phyloP scores from a whole-genome alignment of 176 grass and related monocot species.

The Poa annua region DNA sequence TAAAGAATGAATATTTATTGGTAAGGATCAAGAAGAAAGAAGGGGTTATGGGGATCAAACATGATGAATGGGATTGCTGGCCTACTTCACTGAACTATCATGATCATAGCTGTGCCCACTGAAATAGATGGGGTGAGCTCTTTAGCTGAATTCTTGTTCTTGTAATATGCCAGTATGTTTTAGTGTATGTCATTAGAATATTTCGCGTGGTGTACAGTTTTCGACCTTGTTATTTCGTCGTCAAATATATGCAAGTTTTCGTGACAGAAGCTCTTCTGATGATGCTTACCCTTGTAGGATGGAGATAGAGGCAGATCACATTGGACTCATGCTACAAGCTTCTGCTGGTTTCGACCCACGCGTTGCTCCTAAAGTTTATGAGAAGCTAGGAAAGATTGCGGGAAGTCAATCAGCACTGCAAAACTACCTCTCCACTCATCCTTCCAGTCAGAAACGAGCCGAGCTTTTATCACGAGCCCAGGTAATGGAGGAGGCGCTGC shows the following conservation, averaged over 20 bases:
- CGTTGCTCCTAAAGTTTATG: constrained; percentile 73
- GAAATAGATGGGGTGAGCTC: not conserved
- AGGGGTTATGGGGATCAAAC: too few species aligned
- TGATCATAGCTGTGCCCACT: too few species aligned
- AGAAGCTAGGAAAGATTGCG: constrained; percentile 74
- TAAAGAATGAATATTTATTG: too few species aligned
- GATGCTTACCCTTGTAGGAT: constrained; percentile 57
- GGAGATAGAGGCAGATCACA: constrained; percentile 96
- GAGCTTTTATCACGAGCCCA: constrained; percentile 60
- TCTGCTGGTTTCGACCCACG: constrained; percentile 93
- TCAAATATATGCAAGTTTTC: not conserved
- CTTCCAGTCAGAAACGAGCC: constrained; percentile 83
- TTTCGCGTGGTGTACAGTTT: not conserved
- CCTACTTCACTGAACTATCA: too few species aligned
- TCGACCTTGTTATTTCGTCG: not conserved
- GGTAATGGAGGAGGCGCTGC: constrained; percentile 83
- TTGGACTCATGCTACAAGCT: constrained; percentile 84
- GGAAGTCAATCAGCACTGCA: constrained; percentile 66
- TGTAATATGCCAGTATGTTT: not conserved
- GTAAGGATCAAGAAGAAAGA: too few species aligned
- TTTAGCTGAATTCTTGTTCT: not conserved
- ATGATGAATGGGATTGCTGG: too few species aligned
- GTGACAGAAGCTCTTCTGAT: constrained; percentile 15
- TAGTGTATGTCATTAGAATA: not conserved
- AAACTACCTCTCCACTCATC: constrained; percentile 89